Base-by-base conservation (phyloP, 179 eudicot species). In the Silene noctiflora region DNA sequence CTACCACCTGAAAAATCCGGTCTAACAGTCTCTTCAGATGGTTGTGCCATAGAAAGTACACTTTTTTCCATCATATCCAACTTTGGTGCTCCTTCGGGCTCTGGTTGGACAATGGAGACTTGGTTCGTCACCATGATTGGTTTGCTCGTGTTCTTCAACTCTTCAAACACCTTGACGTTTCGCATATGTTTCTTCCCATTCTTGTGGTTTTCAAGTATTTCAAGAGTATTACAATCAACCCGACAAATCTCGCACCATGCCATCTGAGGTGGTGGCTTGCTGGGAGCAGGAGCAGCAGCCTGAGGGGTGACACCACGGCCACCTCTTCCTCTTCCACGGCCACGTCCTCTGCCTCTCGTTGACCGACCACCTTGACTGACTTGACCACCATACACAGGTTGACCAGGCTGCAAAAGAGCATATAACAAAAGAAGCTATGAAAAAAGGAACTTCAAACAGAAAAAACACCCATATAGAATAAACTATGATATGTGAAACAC, bases 201-300 rank as follows among this genome's bases (percentile, higher is more conserved):
- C 81, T 74, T 88, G 67, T 89, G 92, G 56, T 84, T 77, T 74
- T 86, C 87, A 12, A 92, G 91, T 71, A 89, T 89, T 44, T 84
- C 91, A 69, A 65, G 79, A 56, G 85, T 84, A 78, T 77, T 87
- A 70, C 96, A 92, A 24, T 81, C 89, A 76, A 86, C 77, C 77
- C 80, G 83, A 75, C 97, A 92, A 64, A 92, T 67, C 72, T 92
- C 93, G 80, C 97, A 90, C 89, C 91, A 84, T 6, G 81, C 91
- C 81, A 76, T 68, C 24, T 68, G 78, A 76, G 77, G 71, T 4
- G 75, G 78, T 44, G 73, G 77, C 65, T 78, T 79, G 58, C 31
- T 53, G 14, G 77, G 46, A 58, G 75, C 84, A 22, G 71, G 25
- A 12, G 78, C 48, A 64, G 85, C 74, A 53, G 82, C 63, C 56